Evolutionary conservation across 2,329 filamentous ascomycete genomes (phyloP), one percentile per base, ranked within the genome.

Genomic region (Penicillium sp.): DNA sequence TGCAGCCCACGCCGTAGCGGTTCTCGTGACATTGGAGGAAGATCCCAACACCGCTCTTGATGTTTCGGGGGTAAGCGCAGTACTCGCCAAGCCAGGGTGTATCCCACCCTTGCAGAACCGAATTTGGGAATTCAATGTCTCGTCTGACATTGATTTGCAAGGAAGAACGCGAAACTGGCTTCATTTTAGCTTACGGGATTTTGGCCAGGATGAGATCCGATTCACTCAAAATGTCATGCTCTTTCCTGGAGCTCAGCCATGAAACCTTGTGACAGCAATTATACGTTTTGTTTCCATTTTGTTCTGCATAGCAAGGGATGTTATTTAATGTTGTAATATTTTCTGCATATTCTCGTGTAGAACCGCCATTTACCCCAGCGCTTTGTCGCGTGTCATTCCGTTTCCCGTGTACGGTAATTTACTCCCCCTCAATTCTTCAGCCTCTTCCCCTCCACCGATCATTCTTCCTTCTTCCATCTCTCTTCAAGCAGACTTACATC

Each of bases 1-100:
- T 16, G 55, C 57, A 4, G 57, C 57, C 33, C 35, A 60, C 39
- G 55, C 52, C 11, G 50, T 60, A 6, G 55, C 55, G n/a, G 49
- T 50, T 3, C 48, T 60, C 19, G 39, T 60, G 3, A 48, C 42
- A 1, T 37, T 63, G 14, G 60, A 63, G 27, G 60, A 63, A 44
- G 54, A 56, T 37, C 57, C 57, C 4, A 52, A 13, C 16, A 48
- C 14, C 2, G 29, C 27, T 7, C 27, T 21, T 27, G 39, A 56
- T 3, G 33, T 33, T 14, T 49, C 46, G 7, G 44, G 50, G 10
- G n/a, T 61, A 7, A 22, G 29, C 14, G 49, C 49, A 26, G n/a
- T 61, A 24, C 37, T 61, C 10, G 24, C 44, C n/a, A 37, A 42
- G 8, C 52, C 49, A 35, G 56, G 49, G 11, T 56, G 47, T 45